Percentiles rank a stretch among this genome's conserved stretches.
phyloP scores from a whole-genome alignment of 176 grass and related monocot genomes.

The Juncus inflexus region DNA sequence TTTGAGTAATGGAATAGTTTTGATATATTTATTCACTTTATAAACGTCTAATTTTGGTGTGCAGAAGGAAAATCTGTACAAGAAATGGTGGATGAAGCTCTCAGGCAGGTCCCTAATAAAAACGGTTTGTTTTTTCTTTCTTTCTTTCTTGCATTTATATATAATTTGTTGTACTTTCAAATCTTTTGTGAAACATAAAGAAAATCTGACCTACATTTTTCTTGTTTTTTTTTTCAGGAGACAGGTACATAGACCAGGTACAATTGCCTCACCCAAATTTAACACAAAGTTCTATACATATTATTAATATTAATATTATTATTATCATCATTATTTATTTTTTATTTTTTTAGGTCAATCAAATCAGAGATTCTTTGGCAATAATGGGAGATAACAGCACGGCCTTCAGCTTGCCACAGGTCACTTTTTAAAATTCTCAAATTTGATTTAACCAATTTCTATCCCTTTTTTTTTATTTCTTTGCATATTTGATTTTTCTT shows the following conservation, averaged over 20 bases:
- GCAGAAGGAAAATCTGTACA: slow-evolving; percentile 98
- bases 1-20: not conserved
- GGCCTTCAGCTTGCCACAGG: slow-evolving; percentile 93
- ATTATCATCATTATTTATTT: slow-evolving; percentile 13
- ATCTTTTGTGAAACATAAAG: not conserved
- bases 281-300: slow-evolving; percentile 20
- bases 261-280: slow-evolving; percentile 23
- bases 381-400: slow-evolving; percentile 91
- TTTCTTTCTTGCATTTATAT: slow-evolving; percentile 2
- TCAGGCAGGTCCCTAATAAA: slow-evolving; percentile 61
- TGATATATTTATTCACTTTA: not conserved
- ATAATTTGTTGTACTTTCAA: slow-evolving; percentile 4
- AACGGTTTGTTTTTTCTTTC: slow-evolving; percentile 49
- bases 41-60: slow-evolving; percentile 22
- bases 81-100: slow-evolving; percentile 91
- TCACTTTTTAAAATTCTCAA: not conserved
- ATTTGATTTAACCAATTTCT: not conserved
- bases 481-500: no score
- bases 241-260: slow-evolving; percentile 87
- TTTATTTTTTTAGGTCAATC: slow-evolving; percentile 71
- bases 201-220: slow-evolving; percentile 27
- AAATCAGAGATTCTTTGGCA: slow-evolving; percentile 87
- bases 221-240: slow-evolving; percentile 53
- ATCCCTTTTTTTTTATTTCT: no score
- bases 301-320: slow-evolving; percentile 13